phyloP scores from a whole-genome alignment of 78 protist genomes.

The Dictyostelium purpureum region DNA sequence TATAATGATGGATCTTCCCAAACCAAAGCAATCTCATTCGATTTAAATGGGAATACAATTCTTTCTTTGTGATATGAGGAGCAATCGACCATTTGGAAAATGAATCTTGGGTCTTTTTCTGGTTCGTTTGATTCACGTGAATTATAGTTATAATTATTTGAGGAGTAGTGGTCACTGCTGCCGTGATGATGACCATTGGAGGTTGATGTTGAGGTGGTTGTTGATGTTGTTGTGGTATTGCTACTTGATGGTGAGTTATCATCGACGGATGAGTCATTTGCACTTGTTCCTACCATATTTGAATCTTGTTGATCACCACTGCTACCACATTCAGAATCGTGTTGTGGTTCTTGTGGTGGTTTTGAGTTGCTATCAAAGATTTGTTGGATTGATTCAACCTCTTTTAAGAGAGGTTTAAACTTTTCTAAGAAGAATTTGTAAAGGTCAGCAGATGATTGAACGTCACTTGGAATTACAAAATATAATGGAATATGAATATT shows the following conservation, averaged over 20 bases:
- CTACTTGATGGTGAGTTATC: too few relatives aligned
- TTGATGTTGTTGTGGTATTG: background rate
- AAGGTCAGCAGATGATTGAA: background rate
- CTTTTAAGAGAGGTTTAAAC: background rate
- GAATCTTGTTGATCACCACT: background rate
- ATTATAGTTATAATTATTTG: background rate
- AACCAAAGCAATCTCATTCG: background rate
- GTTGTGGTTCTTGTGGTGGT: background rate
- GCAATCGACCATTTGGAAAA: constrained; percentile 35
- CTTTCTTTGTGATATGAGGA: background rate
- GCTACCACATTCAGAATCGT: background rate
- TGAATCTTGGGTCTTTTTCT: constrained; percentile 58
- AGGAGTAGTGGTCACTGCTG: background rate
- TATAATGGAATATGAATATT: constrained; percentile 14
- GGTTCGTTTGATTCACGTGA: background rate
- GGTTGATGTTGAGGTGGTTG: background rate
- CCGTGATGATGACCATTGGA: background rate
- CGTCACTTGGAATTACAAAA: background rate
- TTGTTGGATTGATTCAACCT: background rate
- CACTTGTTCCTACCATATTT: background rate
- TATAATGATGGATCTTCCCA: constrained; percentile 42
- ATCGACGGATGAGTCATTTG: too few relatives aligned
- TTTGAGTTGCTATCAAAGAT: background rate
- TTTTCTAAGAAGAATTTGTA: background rate
- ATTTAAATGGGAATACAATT: background rate